Evolutionary conservation across 1,284 basidiomycete species (phyloP).

Genomic region (Dichomitus squalens): DNA sequence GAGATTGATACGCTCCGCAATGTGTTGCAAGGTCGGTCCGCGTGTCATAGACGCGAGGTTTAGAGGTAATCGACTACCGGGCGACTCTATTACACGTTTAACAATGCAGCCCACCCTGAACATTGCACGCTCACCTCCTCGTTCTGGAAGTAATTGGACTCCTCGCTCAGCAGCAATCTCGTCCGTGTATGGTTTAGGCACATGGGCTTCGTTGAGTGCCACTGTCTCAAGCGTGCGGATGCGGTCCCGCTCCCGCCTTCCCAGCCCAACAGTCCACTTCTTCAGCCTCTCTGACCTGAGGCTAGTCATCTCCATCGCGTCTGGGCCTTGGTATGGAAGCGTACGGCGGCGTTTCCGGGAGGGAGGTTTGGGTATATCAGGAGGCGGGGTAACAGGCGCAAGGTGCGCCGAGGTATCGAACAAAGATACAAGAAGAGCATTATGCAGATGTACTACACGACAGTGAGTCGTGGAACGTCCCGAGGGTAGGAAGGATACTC

Average conservation of each 20-base stretch:
- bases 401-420: slow-evolving; percentile 77
- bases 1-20: slow-evolving; percentile 76
- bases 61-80: slow-evolving; percentile 70
- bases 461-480: neutral
- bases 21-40: slow-evolving; percentile 73
- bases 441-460: slow-evolving; percentile 71
- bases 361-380: slow-evolving; percentile 61
- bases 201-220: slow-evolving; percentile 31
- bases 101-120: neutral
- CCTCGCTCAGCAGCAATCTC: slow-evolving; percentile 75
- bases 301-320: slow-evolving; percentile 49
- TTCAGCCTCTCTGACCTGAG: slow-evolving; percentile 70
- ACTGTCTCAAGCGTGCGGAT: slow-evolving; percentile 51
- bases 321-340: slow-evolving; percentile 69
- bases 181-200: slow-evolving; percentile 51
- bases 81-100: slow-evolving; percentile 49
- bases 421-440: slow-evolving; percentile 77
- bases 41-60: slow-evolving; percentile 71
- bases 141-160: slow-evolving; percentile 60
- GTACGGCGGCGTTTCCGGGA: slow-evolving; percentile 71
- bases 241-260: slow-evolving; percentile 73
- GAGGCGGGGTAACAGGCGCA: slow-evolving; percentile 63
- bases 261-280: slow-evolving; percentile 71
- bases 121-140: slow-evolving; percentile 51
- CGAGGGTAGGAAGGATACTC: slow-evolving; percentile 16